Percentiles rank a stretch among this genome's conserved stretches.
These are phyloP conservation scores for Adiantum capillusveneris DNA, from an alignment of 75 land plant genomes.

Conservation along the genomic window DNA sequence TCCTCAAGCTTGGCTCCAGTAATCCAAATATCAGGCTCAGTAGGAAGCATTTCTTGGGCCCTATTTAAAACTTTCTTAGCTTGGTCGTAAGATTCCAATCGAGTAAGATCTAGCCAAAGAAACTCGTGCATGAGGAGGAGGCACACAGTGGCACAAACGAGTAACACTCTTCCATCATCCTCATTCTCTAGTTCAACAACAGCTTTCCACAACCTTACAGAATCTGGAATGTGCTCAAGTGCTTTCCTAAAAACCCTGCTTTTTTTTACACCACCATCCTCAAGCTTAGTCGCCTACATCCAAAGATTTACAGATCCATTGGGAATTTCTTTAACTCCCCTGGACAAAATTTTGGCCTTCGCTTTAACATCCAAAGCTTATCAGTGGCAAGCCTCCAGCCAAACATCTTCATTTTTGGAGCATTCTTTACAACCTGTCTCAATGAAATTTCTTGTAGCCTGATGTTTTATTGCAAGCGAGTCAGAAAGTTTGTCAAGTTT, in stretches of 20 bases:
- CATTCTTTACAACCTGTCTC: conserved; percentile 87
- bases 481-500: conserved; percentile 85
- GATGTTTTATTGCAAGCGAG: conserved; percentile 84
- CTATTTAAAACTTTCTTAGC: too few species aligned
- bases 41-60: too few species aligned
- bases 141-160: conserved; percentile 80
- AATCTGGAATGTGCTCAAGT: conserved; percentile 78
- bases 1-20: too few species aligned
- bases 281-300: conserved; percentile 82
- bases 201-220: conserved; percentile 97
- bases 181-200: too few species aligned
- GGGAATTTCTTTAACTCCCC: conserved; percentile 74
- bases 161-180: conserved; percentile 81
- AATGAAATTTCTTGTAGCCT: conserved; percentile 67
- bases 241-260: conserved; percentile 76
- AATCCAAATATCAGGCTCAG: too few species aligned
- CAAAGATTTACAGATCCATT: conserved; percentile 92
- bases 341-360: conserved; percentile 82
- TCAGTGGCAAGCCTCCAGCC: conserved; percentile 88
- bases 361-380: conserved; percentile 74
- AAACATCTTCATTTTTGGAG: conserved; percentile 90
- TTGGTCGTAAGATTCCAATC: conserved; percentile 80
- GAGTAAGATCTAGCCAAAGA: conserved; percentile 87
- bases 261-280: conserved; percentile 57
- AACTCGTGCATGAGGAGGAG: conserved; percentile 90